Conservation (phyloP, 2,329 filamentous ascomycete species). For the Colletotrichum sansevieriae region DNA sequence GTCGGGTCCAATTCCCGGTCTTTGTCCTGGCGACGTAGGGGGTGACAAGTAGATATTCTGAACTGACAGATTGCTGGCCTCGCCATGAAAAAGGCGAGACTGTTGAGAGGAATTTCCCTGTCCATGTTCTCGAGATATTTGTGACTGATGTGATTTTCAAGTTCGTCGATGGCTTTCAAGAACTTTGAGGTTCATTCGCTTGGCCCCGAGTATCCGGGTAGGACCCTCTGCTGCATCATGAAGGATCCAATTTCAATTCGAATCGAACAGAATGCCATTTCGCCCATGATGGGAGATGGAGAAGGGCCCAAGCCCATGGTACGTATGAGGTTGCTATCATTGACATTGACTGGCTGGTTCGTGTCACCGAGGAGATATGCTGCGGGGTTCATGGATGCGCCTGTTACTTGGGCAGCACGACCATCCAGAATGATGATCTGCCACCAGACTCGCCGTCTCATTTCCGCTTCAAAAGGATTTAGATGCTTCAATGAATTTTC, state of each 20-base stretch:
- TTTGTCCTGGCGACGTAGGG: background rate
- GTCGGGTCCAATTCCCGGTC: conserved; percentile 54
- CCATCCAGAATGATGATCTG: conserved; percentile 70
- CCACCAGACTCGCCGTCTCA: conserved; percentile 76
- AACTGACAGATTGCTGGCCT: conserved; percentile 21
- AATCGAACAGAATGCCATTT: conserved; percentile 34
- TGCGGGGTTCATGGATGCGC: conserved; percentile 61
- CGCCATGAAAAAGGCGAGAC: conserved; percentile 1
- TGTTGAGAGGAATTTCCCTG: conserved; percentile 5
- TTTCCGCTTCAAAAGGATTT: conserved; percentile 73
- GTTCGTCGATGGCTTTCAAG: conserved; percentile 10
- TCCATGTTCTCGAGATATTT: background rate
- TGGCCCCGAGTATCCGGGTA: background rate
- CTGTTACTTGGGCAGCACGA: conserved; percentile 57
- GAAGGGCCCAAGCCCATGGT: conserved; percentile 53
- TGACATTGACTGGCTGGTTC: conserved; percentile 67
- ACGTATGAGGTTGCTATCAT: conserved; percentile 69
- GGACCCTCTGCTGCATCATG: conserved; percentile 25
- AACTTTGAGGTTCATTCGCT: background rate
- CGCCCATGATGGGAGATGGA: conserved; percentile 43
- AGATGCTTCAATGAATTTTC: conserved; percentile 69
- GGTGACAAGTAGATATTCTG: conserved; percentile 11
- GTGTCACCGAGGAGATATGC: conserved; percentile 53
- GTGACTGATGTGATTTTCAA: conserved; percentile 5
- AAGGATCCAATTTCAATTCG: conserved; percentile 29